Conservation (phyloP, 306 rosid genomes). For the Clitoria ternatea region DNA sequence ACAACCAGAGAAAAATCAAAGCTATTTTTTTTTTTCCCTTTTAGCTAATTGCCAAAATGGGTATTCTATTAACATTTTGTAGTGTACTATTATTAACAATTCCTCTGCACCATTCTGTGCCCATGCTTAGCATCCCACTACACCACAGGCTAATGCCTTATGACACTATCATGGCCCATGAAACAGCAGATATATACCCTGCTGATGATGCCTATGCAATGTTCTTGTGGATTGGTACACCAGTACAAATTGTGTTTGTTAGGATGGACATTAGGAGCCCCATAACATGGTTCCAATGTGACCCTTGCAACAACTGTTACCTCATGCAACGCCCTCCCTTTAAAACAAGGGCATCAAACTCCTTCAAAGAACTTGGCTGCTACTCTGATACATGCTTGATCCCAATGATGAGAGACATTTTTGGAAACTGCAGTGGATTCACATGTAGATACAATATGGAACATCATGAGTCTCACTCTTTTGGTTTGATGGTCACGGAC, state of each 20-base stretch:
- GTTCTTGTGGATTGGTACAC: conserved; percentile 35
- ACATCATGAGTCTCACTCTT: conserved; percentile 5
- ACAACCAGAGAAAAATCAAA: neutral
- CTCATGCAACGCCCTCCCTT: conserved; percentile 29
- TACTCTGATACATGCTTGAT: conserved; percentile 28
- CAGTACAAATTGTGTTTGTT: conserved; percentile 27
- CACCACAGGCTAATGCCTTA: conserved; percentile 12
- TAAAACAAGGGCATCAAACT: conserved; percentile 7
- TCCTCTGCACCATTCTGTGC: neutral
- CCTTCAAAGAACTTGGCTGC: conserved; percentile 17
- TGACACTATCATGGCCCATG: neutral
- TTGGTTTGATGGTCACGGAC: conserved; percentile 30
- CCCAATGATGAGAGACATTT: conserved; percentile 22
- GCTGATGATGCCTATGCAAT: conserved; percentile 19
- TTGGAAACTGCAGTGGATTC: conserved; percentile 15
- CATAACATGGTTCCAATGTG: conserved; percentile 38
- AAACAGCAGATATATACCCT: conserved; percentile 11
- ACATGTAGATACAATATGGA: conserved; percentile 16
- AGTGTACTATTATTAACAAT: neutral
- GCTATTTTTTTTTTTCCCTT: neutral
- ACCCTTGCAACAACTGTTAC: conserved; percentile 32
- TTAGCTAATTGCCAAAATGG: neutral
- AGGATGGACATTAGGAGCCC: conserved; percentile 26
- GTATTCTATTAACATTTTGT: neutral
- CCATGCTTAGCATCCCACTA: conserved; percentile 28